Evolutionary conservation across 2,329 filamentous ascomycete genomes (phyloP), one percentile per base, ranked within the genome.

Genomic region (Neopestalotiopsis clavispora): DNA sequence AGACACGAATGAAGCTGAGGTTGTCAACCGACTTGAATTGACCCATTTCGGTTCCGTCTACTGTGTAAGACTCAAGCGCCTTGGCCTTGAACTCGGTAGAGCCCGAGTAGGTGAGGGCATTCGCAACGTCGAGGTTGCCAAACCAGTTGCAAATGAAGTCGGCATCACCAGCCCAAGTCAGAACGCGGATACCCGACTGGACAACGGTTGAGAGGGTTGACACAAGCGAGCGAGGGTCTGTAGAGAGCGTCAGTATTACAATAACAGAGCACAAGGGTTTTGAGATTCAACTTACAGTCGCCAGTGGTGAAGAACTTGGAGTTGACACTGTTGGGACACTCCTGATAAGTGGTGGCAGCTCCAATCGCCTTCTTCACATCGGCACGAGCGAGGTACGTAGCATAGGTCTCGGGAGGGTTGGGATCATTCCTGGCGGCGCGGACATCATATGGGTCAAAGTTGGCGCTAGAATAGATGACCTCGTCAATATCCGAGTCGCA

Each of bases 61-160:
- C 83, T 0, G 80, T 87, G 71, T 88, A 89, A 0, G 79, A 72
- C 70, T 75, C 68, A 13, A 84, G 72, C 28, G 74, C 69, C 20
- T 77, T 78, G 28, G 74, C 72, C 4, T 74, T 74, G 72, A 89
- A 89, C 2, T 80, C 75, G 0, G 78, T 69, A 7, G 80, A 75
- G 2, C 78, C 80, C 1, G 77, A 69, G 73, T 82, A 88, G 13
- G 80, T 76, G 30, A 89, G 78, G 0, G 80, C 79, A 42, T 88
- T 80, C 1, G 84, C 83, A 1, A 82, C 83, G 12, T 76, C 79
- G 5, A 85, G 79, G 40, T 80, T 83, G n/a, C 87, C 87, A 38
- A 84, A 78, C 84, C 86, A 89, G 76, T 89, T 89, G 73, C 86
- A 89, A 66, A 88, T 86, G 78, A 82, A 89, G 72, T 90, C 87